A percentile compares a stretch with the other conserved stretches of the same genome.
Conservation (phyloP, 2,329 filamentous ascomycete genomes). For the Ascosphaera aggregata region DNA sequence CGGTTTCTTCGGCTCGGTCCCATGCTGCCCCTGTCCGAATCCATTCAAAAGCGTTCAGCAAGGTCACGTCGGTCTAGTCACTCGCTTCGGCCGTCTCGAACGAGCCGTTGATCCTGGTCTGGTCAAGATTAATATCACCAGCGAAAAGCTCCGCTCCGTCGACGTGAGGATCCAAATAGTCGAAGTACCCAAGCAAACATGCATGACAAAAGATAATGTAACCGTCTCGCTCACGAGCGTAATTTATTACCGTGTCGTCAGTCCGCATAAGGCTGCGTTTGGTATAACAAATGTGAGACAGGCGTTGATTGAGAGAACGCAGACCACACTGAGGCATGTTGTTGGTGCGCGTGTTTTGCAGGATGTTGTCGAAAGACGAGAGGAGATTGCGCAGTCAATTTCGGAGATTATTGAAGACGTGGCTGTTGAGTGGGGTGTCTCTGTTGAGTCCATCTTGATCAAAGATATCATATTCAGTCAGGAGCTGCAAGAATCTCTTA, state of each 20-base stretch:
- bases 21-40: constrained; percentile 86
- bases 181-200: constrained; percentile 82
- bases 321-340: constrained; percentile 92
- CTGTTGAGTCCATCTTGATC: constrained; percentile 96
- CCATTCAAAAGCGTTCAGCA: constrained; percentile 83
- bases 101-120: constrained; percentile 90
- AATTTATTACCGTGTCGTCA: constrained; percentile 96
- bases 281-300: constrained; percentile 87
- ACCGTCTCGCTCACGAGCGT: constrained; percentile 83
- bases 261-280: constrained; percentile 90
- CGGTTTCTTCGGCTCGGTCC: constrained; percentile 63
- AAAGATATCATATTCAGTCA: constrained; percentile 97
- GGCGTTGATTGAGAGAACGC: constrained; percentile 91
- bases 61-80: constrained; percentile 86
- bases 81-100: constrained; percentile 84
- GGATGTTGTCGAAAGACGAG: constrained; percentile 93
- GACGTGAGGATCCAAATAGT: constrained; percentile 99
- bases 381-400: constrained; percentile 89
- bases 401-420: constrained; percentile 96
- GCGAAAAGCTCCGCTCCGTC: constrained; percentile 70
- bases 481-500: constrained; percentile 85
- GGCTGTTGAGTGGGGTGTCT: constrained; percentile 78
- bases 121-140: constrained; percentile 91
- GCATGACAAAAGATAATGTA: constrained; percentile 99
- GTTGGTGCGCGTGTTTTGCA: constrained; percentile 88